Percentiles rank a stretch among this genome's conserved stretches.
These are phyloP conservation scores for Cucumis sativus DNA, from an alignment of 306 rosid species.

Conservation along the genomic window DNA sequence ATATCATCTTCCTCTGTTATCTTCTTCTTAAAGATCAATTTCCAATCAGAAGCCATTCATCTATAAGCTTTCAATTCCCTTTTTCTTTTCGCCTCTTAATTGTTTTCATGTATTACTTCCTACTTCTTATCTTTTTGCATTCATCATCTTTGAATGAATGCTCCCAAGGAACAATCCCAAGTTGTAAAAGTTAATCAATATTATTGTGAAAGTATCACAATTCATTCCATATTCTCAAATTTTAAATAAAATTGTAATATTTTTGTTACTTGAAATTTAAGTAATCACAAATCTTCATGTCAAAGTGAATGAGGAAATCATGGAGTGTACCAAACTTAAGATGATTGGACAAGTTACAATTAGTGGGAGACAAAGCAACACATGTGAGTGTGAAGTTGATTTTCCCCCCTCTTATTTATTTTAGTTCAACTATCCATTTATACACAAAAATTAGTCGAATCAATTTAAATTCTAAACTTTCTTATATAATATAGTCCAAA, in stretches of 20 bases:
- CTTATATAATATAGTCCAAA: no score
- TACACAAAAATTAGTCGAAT: no score
- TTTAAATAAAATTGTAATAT: neutral
- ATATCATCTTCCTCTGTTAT: neutral
- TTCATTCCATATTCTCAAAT: neutral
- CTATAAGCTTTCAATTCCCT: neutral
- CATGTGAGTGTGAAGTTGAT: neutral
- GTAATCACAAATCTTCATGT: neutral
- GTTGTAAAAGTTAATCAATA: neutral
- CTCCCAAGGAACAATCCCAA: neutral
- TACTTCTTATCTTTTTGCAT: neutral
- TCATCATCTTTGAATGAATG: neutral
- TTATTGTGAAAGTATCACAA: neutral
- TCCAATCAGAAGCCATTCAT: neutral
- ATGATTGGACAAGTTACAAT: neutral
- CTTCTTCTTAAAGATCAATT: neutral
- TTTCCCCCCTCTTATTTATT: neutral
- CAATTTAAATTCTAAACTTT: no score
- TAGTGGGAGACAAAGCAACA: neutral
- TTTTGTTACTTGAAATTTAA: conserved; percentile 1
- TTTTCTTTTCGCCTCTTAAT: neutral
- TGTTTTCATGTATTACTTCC: neutral
- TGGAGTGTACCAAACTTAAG: neutral
- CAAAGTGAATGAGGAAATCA: neutral
- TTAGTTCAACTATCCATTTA: no score